These are phyloP conservation scores for Fusarium mexicanum DNA, from an alignment of 2,329 filamentous ascomycete genomes.

Conservation along the genomic window DNA sequence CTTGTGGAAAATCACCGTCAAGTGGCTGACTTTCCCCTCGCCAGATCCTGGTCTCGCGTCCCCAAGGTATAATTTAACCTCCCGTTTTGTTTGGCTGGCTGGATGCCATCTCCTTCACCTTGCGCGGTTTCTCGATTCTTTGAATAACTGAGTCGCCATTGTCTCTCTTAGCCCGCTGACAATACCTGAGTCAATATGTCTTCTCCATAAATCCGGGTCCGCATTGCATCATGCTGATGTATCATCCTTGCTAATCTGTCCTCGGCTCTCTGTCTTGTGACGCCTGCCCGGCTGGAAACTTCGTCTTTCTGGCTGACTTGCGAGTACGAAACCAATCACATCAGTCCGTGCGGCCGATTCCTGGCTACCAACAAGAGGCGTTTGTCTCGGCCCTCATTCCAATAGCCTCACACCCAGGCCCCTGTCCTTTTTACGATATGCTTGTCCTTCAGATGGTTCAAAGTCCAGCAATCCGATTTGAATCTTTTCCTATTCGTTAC, in stretches of 20 bases:
- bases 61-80: slow-evolving; percentile 15
- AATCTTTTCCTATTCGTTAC: slow-evolving; percentile 9
- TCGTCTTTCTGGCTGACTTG: slow-evolving; percentile 33
- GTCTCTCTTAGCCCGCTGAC: slow-evolving; percentile 24
- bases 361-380: slow-evolving; percentile 40
- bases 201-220: slow-evolving; percentile 39
- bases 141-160: slow-evolving; percentile 18
- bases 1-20: slow-evolving; percentile 23
- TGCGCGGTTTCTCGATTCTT: slow-evolving; percentile 12
- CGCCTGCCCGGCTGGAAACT: slow-evolving; percentile 32
- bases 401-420: slow-evolving; percentile 35
- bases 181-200: slow-evolving; percentile 33
- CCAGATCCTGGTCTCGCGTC: slow-evolving; percentile 12
- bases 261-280: slow-evolving; percentile 40
- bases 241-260: slow-evolving; percentile 30
- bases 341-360: slow-evolving; percentile 25
- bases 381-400: slow-evolving; percentile 41
- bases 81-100: slow-evolving; percentile 9
- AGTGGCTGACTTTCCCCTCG: slow-evolving; percentile 29
- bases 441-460: slow-evolving; percentile 14
- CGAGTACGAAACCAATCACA: slow-evolving; percentile 40
- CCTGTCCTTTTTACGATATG: slow-evolving; percentile 30
- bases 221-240: slow-evolving; percentile 45
- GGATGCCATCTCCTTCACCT: slow-evolving; percentile 6
- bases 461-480: slow-evolving; percentile 7